Evolutionary conservation across 2,329 filamentous ascomycete species (phyloP).

Genomic region (Verticillium dahliae): DNA sequence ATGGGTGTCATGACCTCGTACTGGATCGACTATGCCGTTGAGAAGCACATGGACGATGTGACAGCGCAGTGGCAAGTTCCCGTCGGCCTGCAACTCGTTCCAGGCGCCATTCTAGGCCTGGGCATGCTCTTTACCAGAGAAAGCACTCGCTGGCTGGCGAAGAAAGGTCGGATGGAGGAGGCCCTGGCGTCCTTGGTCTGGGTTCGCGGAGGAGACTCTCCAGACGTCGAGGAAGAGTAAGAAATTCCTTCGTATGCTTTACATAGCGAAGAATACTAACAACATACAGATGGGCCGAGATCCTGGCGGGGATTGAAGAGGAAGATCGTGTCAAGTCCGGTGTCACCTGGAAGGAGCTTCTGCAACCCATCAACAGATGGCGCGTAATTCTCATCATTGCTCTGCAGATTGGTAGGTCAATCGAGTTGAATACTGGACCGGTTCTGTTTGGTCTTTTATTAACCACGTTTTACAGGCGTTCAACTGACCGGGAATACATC

Average conservation of each 20-base stretch:
- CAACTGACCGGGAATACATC: conserved; percentile 46
- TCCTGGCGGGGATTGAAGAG: conserved; percentile 37
- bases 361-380: conserved; percentile 38
- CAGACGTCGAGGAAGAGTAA: conserved; percentile 27
- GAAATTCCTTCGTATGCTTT: background rate
- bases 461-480: conserved; percentile 14
- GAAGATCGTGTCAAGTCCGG: conserved; percentile 36
- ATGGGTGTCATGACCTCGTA: conserved; percentile 33
- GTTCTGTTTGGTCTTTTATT: background rate
- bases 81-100: conserved; percentile 38
- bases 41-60: conserved; percentile 25
- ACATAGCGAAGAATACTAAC: background rate
- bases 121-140: conserved; percentile 43
- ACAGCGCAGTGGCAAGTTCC: conserved; percentile 45
- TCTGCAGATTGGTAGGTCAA: conserved; percentile 34
- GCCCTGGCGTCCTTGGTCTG: conserved; percentile 40
- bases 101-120: conserved; percentile 35
- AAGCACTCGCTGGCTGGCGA: conserved; percentile 38
- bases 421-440: background rate
- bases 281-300: conserved; percentile 28
- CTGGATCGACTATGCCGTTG: conserved; percentile 38
- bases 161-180: conserved; percentile 35
- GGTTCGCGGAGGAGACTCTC: conserved; percentile 39
- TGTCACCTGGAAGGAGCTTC: conserved; percentile 37
- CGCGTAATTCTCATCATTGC: conserved; percentile 41